Base-by-base conservation (phyloP, 805 yeast genomes). In the Wickerhamiella kazuoi region DNA sequence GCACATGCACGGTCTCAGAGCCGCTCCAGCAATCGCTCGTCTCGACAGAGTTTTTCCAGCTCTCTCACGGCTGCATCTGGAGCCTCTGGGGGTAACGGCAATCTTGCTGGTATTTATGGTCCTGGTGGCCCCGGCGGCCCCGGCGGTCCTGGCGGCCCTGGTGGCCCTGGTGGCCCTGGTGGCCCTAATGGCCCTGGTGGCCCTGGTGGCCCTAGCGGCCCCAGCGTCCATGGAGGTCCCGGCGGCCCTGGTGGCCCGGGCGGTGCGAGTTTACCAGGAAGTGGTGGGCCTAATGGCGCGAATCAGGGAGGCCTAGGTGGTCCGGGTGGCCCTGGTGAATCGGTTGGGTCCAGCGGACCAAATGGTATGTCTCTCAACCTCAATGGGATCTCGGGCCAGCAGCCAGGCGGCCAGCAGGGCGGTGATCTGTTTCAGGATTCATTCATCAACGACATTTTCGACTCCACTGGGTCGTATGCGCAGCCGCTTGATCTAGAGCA, bases 181-280 rank as follows among this genome's bases (percentile, higher is more conserved):
- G 39, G 37, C 23, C 38, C 44, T 32, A 35, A 35, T 26, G 37
- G 40, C 19, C 36, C 37, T 18, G 37, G 39, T 19, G 45, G 34
- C 5, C 41, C 31, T 19, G 35, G 37, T 15, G 35, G 37, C 20
- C 38, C 42, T 11, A 35, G 33, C 5, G 33, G 38, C 24, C 37
- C 35, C n/a, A 31, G 31, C 15, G 38, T 39, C 4, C 26, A 35
- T 1, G 37, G 33, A 4, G 33, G 38, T 30, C 37, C 35, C n/a
- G 35, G 31, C 15, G 38, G 41, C 4, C 26, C 37, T 1, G 43
- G 39, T 7, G 41, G 43, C 21, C 35, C 38, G 9, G 35, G 36
- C 4, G 35, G 37, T 5, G 21, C 29, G n/a, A 45, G 42, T 3
- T 38, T 6, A 6, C 26, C 26, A 23, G 26, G 26, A 23, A 23